These are phyloP conservation scores for Nakataea oryzae DNA, from an alignment of 2,329 filamentous ascomycete genomes.

Conservation along the genomic window DNA sequence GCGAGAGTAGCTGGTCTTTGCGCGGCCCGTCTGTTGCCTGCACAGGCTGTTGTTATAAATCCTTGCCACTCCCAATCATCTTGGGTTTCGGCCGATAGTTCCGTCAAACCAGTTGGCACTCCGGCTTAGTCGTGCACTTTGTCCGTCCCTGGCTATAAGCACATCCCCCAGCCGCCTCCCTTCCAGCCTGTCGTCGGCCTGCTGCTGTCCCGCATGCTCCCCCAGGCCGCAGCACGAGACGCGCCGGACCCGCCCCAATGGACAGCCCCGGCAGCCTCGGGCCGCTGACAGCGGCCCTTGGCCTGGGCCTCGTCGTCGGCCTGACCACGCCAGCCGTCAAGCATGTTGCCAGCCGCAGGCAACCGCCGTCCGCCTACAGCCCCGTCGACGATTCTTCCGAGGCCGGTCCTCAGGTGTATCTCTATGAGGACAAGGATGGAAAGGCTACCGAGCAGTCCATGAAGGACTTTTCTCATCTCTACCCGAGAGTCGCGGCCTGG, in stretches of 20 bases:
- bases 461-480: slow-evolving; percentile 17
- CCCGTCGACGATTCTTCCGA: slow-evolving; percentile 5
- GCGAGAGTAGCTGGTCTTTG: too few species aligned
- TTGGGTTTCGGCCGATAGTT: neutral
- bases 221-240: neutral
- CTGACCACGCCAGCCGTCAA: slow-evolving; percentile 11
- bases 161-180: neutral
- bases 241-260: neutral
- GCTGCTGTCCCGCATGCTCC: neutral
- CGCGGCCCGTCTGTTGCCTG: neutral
- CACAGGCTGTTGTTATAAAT: neutral
- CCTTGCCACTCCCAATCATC: neutral
- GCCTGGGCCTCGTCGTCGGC: slow-evolving; percentile 8
- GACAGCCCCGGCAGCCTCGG: neutral
- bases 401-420: slow-evolving; percentile 4
- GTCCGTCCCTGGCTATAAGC: neutral
- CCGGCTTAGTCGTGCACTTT: neutral
- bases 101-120: neutral
- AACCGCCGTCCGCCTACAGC: neutral
- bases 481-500: slow-evolving; percentile 15
- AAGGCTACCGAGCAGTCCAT: slow-evolving; percentile 20
- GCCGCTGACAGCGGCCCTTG: slow-evolving; percentile 2
- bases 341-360: slow-evolving; percentile 7
- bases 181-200: neutral
- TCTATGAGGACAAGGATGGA: slow-evolving; percentile 20